Conservation (phyloP, 1,139 yeast genomes). For the Lodderomyces jiufengensis region DNA sequence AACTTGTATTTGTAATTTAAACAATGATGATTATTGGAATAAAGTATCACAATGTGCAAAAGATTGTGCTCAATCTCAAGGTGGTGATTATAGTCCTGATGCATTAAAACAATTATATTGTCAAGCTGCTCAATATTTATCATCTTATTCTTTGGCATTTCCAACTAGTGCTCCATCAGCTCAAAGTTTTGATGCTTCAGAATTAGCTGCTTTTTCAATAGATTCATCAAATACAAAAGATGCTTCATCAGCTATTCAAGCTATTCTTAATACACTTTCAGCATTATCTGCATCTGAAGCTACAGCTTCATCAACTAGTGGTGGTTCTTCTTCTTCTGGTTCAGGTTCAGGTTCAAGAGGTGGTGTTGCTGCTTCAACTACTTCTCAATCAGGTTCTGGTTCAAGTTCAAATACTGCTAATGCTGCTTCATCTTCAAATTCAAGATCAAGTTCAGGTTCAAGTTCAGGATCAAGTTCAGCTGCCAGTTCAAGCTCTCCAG, state of each 20-base stretch:
- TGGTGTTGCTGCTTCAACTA: not conserved
- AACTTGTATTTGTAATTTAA: conserved; percentile 8
- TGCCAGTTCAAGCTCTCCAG: not conserved
- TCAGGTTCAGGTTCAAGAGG: not conserved
- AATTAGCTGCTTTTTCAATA: too few species aligned
- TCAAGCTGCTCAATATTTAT: conserved; percentile 6
- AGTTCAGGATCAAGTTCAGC: conserved; percentile 2
- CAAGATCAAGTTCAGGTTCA: not conserved
- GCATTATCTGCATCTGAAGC: conserved; percentile 1
- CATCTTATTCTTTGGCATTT: conserved; percentile 4
- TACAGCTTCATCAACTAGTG: not conserved
- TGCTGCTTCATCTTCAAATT: not conserved
- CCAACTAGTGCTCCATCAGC: not conserved
- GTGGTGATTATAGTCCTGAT: conserved; percentile 1
- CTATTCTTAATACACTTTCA: conserved; percentile 4
- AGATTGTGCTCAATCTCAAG: conserved; percentile 1
- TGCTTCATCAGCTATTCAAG: conserved; percentile 5
- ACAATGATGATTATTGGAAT: conserved; percentile 7
- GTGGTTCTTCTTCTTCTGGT: conserved; percentile 1
- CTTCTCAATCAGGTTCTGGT: not conserved
- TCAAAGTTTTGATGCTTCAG: too few species aligned
- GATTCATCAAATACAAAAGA: not conserved
- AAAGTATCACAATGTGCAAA: conserved; percentile 8
- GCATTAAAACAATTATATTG: conserved; percentile 7
- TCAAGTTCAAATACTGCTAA: not conserved